These are phyloP conservation scores for Fusarium scirpi DNA, from an alignment of 2,329 filamentous ascomycete genomes.

Conservation along the genomic window DNA sequence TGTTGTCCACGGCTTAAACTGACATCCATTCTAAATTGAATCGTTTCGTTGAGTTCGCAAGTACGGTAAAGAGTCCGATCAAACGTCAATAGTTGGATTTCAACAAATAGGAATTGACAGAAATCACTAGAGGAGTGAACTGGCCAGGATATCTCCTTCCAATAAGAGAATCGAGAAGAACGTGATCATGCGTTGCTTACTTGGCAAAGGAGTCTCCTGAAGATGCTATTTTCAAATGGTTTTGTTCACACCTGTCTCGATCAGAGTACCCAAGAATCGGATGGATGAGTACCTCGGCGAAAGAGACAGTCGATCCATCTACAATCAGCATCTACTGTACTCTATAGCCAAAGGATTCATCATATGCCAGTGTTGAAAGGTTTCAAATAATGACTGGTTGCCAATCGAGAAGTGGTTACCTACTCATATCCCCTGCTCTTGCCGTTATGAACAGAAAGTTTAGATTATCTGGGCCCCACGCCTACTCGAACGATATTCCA, in stretches of 20 bases:
- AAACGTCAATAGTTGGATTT: background rate
- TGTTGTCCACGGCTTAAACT: no score
- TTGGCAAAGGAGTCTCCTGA: background rate
- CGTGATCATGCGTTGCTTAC: background rate
- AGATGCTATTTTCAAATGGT: background rate
- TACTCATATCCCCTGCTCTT: background rate
- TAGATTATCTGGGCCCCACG: conserved; percentile 8
- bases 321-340: background rate
- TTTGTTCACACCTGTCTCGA: background rate
- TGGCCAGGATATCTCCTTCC: background rate
- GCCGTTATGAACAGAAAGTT: background rate
- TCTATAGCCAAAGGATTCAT: background rate
- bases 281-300: background rate
- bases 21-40: background rate
- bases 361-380: background rate
- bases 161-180: background rate
- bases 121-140: no score
- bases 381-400: background rate
- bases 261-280: background rate
- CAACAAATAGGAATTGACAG: background rate
- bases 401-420: background rate
- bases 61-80: background rate
- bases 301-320: background rate
- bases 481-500: conserved; percentile 4
- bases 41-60: background rate